Evolutionary conservation across 768 basidiomycete genomes (phyloP).

Genomic region (Hygrophorus russula): DNA sequence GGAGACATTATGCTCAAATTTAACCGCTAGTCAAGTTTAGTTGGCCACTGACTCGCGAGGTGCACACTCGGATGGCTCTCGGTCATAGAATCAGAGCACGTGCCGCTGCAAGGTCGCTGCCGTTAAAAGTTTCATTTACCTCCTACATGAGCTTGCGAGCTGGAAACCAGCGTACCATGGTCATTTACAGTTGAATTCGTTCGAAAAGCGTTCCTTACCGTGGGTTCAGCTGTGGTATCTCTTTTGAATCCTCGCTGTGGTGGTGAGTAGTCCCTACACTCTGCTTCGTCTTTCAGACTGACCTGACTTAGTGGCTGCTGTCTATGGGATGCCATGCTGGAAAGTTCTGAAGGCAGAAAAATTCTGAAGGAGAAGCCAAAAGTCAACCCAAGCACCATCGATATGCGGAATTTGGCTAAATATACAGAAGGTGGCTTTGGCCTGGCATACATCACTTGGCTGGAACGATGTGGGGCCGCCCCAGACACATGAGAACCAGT

Average conservation of each 20-base stretch:
- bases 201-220: constrained; percentile 82
- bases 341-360: constrained; percentile 68
- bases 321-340: constrained; percentile 68
- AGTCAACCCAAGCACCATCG: constrained; percentile 64
- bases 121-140: no score
- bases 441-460: constrained; percentile 79
- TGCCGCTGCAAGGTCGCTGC: no score
- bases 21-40: no score
- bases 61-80: no score
- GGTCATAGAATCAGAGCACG: no score
- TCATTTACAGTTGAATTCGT: constrained; percentile 69
- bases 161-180: constrained; percentile 62
- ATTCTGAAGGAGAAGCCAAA: constrained; percentile 79
- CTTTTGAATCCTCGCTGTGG: constrained; percentile 73
- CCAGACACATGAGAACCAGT: constrained; percentile 93
- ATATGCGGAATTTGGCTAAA: constrained; percentile 53
- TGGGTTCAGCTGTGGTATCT: constrained; percentile 78
- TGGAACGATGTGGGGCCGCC: constrained; percentile 76
- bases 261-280: constrained; percentile 40
- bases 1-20: no score
- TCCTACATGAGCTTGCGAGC: no score
- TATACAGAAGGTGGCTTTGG: constrained; percentile 80
- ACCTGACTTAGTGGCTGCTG: constrained; percentile 89
- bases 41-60: no score
- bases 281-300: neutral